Conservation (phyloP, 441 rosid species). For the Croton setiger region DNA sequence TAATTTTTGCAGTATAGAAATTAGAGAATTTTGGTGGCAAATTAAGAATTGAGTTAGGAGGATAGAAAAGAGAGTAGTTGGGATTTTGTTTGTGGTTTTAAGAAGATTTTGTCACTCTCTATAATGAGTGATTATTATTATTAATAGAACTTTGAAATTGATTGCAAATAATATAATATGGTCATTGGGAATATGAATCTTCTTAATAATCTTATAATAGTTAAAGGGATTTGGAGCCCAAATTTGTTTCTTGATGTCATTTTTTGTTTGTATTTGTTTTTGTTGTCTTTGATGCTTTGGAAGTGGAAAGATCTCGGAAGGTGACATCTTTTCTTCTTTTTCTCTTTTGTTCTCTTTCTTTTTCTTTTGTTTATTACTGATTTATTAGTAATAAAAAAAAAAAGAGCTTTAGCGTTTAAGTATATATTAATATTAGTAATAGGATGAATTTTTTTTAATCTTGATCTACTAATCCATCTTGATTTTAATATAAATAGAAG, state of each 20-base stretch:
- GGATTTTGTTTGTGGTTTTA: background rate
- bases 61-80: background rate
- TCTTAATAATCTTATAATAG: background rate
- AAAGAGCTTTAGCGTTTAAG: too few relatives aligned
- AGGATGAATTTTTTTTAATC: too few relatives aligned
- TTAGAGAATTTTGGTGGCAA: background rate
- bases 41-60: background rate
- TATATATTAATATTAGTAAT: too few relatives aligned
- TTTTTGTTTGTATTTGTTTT: background rate
- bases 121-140: background rate
- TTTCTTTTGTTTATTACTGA: background rate
- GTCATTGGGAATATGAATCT: background rate
- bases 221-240: background rate
- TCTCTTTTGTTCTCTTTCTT: background rate
- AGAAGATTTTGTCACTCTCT: background rate
- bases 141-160: background rate
- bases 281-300: background rate
- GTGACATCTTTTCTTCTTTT: background rate
- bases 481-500: too few relatives aligned
- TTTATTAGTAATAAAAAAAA: too few relatives aligned
- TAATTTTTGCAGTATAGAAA: background rate
- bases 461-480: too few relatives aligned
- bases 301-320: constrained; percentile 2
- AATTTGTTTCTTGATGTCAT: background rate
- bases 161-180: background rate